A percentile compares a stretch with the other conserved stretches of the same genome.
phyloP scores from a whole-genome alignment of 805 yeast species.

The Metschnikowia anglica region DNA sequence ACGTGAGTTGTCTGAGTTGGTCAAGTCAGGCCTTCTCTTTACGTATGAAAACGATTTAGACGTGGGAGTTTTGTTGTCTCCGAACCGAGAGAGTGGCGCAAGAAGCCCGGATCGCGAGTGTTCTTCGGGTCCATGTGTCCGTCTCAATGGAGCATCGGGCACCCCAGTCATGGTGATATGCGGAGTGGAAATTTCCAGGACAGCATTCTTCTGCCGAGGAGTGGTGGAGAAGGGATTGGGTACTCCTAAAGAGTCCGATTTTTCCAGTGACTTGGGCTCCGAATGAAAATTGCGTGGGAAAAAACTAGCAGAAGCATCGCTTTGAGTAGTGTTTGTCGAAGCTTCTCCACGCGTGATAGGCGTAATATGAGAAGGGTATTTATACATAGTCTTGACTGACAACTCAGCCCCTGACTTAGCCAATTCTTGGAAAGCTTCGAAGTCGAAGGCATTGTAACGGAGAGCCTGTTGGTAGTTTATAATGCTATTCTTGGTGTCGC shows the following conservation, averaged over 20 bases:
- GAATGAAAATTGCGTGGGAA: constrained; percentile 10
- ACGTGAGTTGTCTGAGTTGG: constrained; percentile 10
- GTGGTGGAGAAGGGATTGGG: constrained; percentile 34
- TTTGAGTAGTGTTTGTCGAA: not conserved
- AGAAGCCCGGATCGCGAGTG: constrained; percentile 7
- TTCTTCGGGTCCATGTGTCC: constrained; percentile 17
- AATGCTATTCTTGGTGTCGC: constrained; percentile 64
- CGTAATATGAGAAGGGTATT: constrained; percentile 18
- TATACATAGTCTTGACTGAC: constrained; percentile 55
- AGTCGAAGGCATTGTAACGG: constrained; percentile 72
- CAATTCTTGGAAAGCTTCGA: constrained; percentile 82
- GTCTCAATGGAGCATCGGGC: constrained; percentile 41
- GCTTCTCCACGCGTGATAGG: not conserved
- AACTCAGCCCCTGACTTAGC: constrained; percentile 71
- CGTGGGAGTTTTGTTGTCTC: constrained; percentile 18
- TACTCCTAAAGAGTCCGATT: constrained; percentile 7
- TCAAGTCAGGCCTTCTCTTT: constrained; percentile 15
- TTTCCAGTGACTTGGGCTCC: constrained; percentile 8
- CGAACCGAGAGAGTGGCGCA: constrained; percentile 10
- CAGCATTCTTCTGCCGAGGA: constrained; percentile 22
- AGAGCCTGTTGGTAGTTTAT: constrained; percentile 68
- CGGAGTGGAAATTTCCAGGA: constrained; percentile 19
- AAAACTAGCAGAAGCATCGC: constrained; percentile 1
- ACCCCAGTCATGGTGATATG: constrained; percentile 24
- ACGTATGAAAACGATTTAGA: constrained; percentile 14